Conservation (phyloP, 2,329 filamentous ascomycete genomes). For the Corniculantispora saksenae region DNA sequence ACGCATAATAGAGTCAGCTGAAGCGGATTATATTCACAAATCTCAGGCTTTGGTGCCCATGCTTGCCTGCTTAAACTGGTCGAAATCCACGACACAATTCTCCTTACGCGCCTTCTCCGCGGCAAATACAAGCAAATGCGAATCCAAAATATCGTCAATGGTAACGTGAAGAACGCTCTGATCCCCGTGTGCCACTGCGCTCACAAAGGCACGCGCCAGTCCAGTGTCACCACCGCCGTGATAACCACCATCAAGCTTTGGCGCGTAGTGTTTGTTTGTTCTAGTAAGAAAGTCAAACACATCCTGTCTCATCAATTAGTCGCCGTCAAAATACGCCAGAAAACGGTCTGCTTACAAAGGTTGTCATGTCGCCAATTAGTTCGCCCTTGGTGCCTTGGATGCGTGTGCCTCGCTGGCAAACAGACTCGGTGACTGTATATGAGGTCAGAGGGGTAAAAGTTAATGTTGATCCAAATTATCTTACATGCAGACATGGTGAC, state of each 20-base stretch:
- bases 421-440: conserved; percentile 21
- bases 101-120: conserved; percentile 22
- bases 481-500: conserved; percentile 25
- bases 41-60: not conserved
- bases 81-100: conserved; percentile 22
- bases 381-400: conserved; percentile 25
- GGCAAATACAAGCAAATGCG: conserved; percentile 22
- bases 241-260: conserved; percentile 22
- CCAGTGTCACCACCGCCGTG: conserved; percentile 23
- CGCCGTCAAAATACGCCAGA: too few species aligned
- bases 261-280: conserved; percentile 18
- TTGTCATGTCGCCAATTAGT: conserved; percentile 23
- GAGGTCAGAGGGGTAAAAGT: not conserved
- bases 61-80: conserved; percentile 16
- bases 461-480: not conserved
- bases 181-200: conserved; percentile 14
- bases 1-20: too few species aligned
- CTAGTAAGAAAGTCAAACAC: conserved; percentile 23
- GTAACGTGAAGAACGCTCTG: conserved; percentile 20
- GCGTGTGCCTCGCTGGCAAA: conserved; percentile 21
- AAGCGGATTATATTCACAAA: not conserved
- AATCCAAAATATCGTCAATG: conserved; percentile 21
- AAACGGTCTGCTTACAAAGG: conserved; percentile 18
- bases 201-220: conserved; percentile 21
- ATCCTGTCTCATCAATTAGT: not conserved